Evolutionary conservation across 257 asterid species (phyloP).

Genomic region (Plantago ovata): DNA sequence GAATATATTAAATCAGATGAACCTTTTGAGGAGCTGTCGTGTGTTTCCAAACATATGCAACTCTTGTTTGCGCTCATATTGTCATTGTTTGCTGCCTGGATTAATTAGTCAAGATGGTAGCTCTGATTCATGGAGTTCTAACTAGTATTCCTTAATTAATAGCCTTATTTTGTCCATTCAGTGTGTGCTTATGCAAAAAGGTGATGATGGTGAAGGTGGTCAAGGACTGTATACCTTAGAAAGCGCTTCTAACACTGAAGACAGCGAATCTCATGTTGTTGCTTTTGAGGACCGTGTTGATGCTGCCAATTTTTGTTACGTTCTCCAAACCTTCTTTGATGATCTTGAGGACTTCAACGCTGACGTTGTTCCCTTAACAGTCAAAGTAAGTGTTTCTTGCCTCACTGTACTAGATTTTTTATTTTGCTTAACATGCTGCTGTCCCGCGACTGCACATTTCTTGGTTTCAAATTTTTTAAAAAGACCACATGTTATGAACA

Average conservation of each 20-base stretch:
- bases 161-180: conserved; percentile 25
- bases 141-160: not conserved
- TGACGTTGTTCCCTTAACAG: conserved; percentile 64
- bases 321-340: conserved; percentile 62
- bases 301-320: conserved; percentile 75
- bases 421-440: not conserved
- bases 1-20: too few species aligned
- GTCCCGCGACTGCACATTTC: too few species aligned
- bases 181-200: conserved; percentile 61
- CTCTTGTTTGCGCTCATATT: too few species aligned
- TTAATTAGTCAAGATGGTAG: not conserved
- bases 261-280: conserved; percentile 48
- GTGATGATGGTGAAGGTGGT: conserved; percentile 38
- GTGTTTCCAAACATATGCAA: not conserved
- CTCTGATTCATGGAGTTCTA: not conserved
- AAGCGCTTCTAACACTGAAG: conserved; percentile 33
- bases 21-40: not conserved
- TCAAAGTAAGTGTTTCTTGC: conserved; percentile 43
- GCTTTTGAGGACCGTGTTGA: conserved; percentile 80
- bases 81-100: not conserved
- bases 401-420: not conserved
- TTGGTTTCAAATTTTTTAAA: too few species aligned
- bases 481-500: too few species aligned
- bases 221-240: conserved; percentile 51
- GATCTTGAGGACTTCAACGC: conserved; percentile 60